Percentiles rank a stretch among this genome's conserved stretches.
Evolutionary conservation across 352 stramenopile genomes (phyloP).

Genomic region (Globisporangium radiosum): DNA sequence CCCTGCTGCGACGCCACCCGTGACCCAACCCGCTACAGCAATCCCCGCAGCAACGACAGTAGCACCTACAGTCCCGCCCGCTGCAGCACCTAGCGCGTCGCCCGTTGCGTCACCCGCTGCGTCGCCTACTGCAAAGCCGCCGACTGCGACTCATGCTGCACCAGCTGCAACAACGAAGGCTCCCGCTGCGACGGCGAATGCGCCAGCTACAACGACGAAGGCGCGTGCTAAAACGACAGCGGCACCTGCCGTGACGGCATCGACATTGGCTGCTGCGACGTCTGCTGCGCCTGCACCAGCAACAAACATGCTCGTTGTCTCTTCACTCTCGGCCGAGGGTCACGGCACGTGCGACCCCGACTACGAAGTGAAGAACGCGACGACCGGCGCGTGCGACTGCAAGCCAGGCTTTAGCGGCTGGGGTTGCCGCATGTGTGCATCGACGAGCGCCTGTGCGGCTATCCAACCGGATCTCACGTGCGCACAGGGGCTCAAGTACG

Average conservation of each 20-base stretch:
- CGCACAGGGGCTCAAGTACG: slow-evolving; percentile 42
- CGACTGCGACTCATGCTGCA: slow-evolving; percentile 8
- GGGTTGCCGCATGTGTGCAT: slow-evolving; percentile 55
- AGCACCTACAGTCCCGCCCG: no score
- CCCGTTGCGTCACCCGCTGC: background rate
- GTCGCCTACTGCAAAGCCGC: slow-evolving; percentile 6
- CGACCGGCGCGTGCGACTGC: slow-evolving; percentile 48
- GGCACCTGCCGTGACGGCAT: background rate
- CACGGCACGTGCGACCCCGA: slow-evolving; percentile 37
- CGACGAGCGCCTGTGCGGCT: slow-evolving; percentile 24
- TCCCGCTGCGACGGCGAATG: slow-evolving; percentile 4
- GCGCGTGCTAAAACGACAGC: background rate
- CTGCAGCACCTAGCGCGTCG: no score
- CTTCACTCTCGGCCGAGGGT: slow-evolving; percentile 6
- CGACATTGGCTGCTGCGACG: background rate
- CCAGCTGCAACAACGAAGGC: slow-evolving; percentile 4
- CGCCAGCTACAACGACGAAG: slow-evolving; percentile 37
- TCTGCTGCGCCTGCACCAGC: background rate
- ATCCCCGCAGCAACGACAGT: no score
- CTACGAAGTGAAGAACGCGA: slow-evolving; percentile 52
- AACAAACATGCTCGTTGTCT: slow-evolving; percentile 1
- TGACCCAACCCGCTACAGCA: no score
- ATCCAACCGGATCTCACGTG: slow-evolving; percentile 38
- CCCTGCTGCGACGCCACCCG: no score
- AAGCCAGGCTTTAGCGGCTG: slow-evolving; percentile 49